phyloP scores from a whole-genome alignment of 202 grass and related monocot species.

The Setaria italica region DNA sequence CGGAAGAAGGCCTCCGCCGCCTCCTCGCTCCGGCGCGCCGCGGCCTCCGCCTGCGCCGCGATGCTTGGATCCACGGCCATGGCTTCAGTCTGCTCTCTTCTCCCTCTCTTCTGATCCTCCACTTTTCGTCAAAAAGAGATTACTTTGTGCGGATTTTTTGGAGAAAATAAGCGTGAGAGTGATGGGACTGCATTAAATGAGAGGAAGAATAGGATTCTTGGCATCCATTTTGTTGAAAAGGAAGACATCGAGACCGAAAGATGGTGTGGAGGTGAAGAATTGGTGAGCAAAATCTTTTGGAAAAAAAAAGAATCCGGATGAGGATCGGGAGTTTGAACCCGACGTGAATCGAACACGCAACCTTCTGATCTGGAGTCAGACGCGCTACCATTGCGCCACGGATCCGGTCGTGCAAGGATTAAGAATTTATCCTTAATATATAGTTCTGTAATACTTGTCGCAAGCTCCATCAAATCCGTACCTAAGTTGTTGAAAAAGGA shows the following conservation, averaged over 20 bases:
- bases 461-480: too few species aligned
- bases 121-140: too few species aligned
- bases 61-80: conserved; percentile 42
- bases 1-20: conserved; percentile 63
- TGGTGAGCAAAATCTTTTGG: background rate
- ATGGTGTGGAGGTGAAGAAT: too few species aligned
- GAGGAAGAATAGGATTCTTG: background rate
- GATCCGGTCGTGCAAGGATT: conserved; percentile 32
- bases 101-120: background rate
- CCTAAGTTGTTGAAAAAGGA: background rate
- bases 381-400: conserved; percentile 97
- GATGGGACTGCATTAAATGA: conserved; percentile 1
- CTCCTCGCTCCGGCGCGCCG: conserved; percentile 21
- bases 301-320: background rate
- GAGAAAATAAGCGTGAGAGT: background rate
- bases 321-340: conserved; percentile 69
- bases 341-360: conserved; percentile 99
- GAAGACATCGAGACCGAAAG: background rate
- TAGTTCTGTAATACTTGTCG: too few species aligned
- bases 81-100: background rate
- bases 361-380: conserved; percentile 99
- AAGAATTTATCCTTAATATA: too few species aligned
- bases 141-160: background rate
- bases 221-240: background rate
- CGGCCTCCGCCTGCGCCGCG: conserved; percentile 11